A percentile compares a stretch with the other conserved stretches of the same genome.
Conservation (phyloP, 1,284 basidiomycete genomes). For the Porogramme epimiltina region DNA sequence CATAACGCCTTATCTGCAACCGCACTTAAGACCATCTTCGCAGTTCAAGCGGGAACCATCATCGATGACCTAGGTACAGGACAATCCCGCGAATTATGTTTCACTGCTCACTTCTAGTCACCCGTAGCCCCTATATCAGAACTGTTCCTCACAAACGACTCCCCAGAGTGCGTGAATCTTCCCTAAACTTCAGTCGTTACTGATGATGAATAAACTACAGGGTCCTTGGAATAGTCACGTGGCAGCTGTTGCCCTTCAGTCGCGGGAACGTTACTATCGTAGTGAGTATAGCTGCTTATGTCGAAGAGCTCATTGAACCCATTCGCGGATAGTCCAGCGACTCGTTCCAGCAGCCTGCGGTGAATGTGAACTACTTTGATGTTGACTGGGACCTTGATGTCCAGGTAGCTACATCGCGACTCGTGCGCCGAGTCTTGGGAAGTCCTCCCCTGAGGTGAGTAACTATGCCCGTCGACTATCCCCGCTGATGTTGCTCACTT, state of each 20-base stretch:
- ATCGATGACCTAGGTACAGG: constrained; percentile 41
- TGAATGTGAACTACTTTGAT: constrained; percentile 52
- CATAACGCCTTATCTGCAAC: constrained; percentile 37
- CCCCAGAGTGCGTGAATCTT: too few species aligned
- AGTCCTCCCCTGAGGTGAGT: constrained; percentile 35
- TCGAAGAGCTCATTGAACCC: background rate
- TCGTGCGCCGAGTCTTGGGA: constrained; percentile 45
- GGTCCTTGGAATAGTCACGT: constrained; percentile 48
- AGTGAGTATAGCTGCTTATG: constrained; percentile 28
- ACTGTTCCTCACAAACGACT: constrained; percentile 29
- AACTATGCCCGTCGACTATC: too few species aligned
- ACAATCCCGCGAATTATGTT: background rate
- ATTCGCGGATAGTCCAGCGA: constrained; percentile 37
- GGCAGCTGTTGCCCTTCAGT: constrained; percentile 57
- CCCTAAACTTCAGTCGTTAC: too few species aligned
- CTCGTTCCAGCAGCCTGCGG: constrained; percentile 46
- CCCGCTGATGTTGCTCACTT: too few species aligned
- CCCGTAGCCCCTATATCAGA: constrained; percentile 45
- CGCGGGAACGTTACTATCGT: constrained; percentile 50
- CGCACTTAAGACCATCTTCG: constrained; percentile 43
- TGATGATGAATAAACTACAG: background rate
- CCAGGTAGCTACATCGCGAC: constrained; percentile 48
- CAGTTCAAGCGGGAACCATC: constrained; percentile 46
- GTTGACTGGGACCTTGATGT: constrained; percentile 50
- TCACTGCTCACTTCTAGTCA: background rate